Conservation (phyloP, 441 rosid species). For the Mallotus repandus region DNA sequence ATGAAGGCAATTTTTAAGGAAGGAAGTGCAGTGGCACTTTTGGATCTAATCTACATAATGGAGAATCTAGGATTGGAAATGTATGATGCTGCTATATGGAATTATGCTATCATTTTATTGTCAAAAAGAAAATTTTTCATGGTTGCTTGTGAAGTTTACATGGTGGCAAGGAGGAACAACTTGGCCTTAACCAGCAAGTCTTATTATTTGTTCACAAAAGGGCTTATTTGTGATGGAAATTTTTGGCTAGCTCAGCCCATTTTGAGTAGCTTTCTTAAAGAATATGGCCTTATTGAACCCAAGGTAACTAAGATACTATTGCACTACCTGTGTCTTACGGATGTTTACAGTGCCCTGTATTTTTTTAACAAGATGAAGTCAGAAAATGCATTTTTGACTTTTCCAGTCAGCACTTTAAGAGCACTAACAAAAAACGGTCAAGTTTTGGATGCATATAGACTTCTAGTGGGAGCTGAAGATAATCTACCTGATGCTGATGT, state of each 20-base stretch:
- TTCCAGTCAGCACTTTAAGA: constrained; percentile 44
- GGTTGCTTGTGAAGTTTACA: constrained; percentile 45
- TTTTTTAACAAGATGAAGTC: constrained; percentile 43
- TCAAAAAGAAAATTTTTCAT: constrained; percentile 49
- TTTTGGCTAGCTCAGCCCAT: constrained; percentile 33
- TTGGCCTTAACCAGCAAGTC: constrained; percentile 40
- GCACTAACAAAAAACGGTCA: constrained; percentile 46
- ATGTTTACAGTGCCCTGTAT: constrained; percentile 29
- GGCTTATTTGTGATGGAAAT: constrained; percentile 36
- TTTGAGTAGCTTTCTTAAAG: constrained; percentile 42
- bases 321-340: constrained; percentile 47
- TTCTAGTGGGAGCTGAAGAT: constrained; percentile 44
- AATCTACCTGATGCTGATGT: constrained; percentile 51
- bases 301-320: constrained; percentile 39
- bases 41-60: constrained; percentile 44
- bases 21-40: constrained; percentile 45
- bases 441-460: constrained; percentile 59
- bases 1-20: constrained; percentile 40
- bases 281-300: constrained; percentile 46
- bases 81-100: constrained; percentile 35
- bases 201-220: constrained; percentile 36
- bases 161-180: constrained; percentile 48
- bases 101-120: constrained; percentile 50
- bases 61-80: constrained; percentile 36
- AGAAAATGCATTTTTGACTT: constrained; percentile 25